Base-by-base conservation (phyloP, 306 rosid species). In the Carpinus fangiana region DNA sequence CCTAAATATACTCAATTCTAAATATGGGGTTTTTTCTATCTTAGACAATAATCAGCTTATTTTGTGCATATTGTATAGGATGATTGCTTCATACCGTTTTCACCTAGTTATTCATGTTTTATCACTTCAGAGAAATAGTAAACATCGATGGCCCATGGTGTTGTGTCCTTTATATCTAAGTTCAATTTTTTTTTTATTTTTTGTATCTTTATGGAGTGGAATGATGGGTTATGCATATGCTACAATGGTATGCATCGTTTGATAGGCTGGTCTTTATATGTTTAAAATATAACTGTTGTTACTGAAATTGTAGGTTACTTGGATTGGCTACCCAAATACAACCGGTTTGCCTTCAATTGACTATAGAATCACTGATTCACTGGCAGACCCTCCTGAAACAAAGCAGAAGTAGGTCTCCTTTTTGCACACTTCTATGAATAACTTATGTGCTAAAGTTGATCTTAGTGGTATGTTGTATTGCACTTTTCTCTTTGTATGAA, bases 301-400 rank as follows among this genome's bases (percentile, higher is more conserved):
- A 65, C 79, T 77, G 80, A 78, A 75, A 78, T 13, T 79, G 70
- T 82, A 95, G 99, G 99, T 91, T 69, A 93, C 98, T 79, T 95
- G 99, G 99, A 95, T 95, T 81, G 99, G 99, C 68, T 95, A 95
- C 81, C 99, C 99, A 46, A 95, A 95, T 85, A 95, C 99, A 67
- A 95, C 99, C 66, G 99, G 99, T 71, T 91, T 95, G 89, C 98
- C 98, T 67, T 74, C 98, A 20, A 89, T 95, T 85, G 99, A 95
- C 82, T 95, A 95, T 73, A 93, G 99, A 85, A 90, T 95, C 74
- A 87, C 96, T 53, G 99, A 95, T 91, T 88, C 99, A 21, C 86
- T 89, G 83, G 94, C 93, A n/a, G 99, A 95, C 79, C 92, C 96
- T 83, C 89, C 90, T 55, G 87, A 90, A 59, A 86, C 98, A 77